phyloP scores from a whole-genome alignment of 176 grass and related monocot species.

The Aegilops sharonensis region DNA sequence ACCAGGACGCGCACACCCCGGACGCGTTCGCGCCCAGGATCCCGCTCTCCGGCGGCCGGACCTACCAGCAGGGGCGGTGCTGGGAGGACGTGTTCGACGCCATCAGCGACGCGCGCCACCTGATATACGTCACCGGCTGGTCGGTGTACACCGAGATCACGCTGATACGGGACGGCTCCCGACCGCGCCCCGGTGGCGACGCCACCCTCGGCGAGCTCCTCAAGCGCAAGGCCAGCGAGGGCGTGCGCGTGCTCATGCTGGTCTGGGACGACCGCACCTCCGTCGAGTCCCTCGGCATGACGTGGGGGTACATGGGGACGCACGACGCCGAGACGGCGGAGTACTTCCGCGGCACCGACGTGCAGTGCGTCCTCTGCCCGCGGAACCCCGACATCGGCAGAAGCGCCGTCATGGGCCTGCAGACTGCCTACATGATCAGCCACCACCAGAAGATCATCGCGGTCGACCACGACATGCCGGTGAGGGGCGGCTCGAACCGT shows the following conservation, averaged over 20 bases:
- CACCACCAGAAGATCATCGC: slow-evolving; percentile 94
- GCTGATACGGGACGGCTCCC: slow-evolving; percentile 50
- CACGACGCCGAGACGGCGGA: slow-evolving; percentile 73
- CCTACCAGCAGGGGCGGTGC: slow-evolving; percentile 52
- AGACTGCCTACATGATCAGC: slow-evolving; percentile 73
- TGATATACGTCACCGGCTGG: slow-evolving; percentile 86
- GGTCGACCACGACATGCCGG: slow-evolving; percentile 90
- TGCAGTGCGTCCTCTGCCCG: slow-evolving; percentile 76
- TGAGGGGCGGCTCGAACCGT: slow-evolving; percentile 29
- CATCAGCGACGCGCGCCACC: slow-evolving; percentile 67
- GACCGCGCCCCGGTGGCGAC: slow-evolving; percentile 54
- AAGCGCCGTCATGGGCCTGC: slow-evolving; percentile 53
- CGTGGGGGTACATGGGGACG: slow-evolving; percentile 69
- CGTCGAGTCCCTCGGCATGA: slow-evolving; percentile 52
- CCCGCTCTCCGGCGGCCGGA: slow-evolving; percentile 56
- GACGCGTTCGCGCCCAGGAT: slow-evolving; percentile 85
- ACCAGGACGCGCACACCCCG: slow-evolving; percentile 82
- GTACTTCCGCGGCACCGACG: slow-evolving; percentile 58
- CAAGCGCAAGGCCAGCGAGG: slow-evolving; percentile 86
- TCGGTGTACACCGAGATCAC: slow-evolving; percentile 85
- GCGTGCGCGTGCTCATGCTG: slow-evolving; percentile 75
- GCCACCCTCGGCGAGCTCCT: slow-evolving; percentile 80
- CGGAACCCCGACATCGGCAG: slow-evolving; percentile 72
- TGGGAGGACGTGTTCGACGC: slow-evolving; percentile 97
- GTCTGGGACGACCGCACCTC: slow-evolving; percentile 97